Conservation (phyloP, 106 monocot genomes). For the Allium fistulosum region DNA sequence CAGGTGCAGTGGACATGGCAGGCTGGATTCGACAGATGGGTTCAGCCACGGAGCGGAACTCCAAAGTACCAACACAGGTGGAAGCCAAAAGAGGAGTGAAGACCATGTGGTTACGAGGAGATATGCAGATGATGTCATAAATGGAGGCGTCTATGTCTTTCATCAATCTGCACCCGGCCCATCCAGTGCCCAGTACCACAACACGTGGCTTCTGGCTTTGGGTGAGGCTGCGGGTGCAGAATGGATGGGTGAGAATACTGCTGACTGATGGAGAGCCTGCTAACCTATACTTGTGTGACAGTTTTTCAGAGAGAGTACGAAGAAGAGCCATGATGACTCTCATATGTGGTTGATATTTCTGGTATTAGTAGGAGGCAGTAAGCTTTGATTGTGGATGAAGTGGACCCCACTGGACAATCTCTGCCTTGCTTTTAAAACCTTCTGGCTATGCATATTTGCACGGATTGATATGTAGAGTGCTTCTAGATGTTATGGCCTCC, state of each 20-base stretch:
- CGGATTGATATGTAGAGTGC: too few relatives aligned
- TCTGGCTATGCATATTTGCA: too few relatives aligned
- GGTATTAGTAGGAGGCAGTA: too few relatives aligned
- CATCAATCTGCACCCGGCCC: constrained; percentile 90
- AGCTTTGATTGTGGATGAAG: too few relatives aligned
- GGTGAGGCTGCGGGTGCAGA: constrained; percentile 21
- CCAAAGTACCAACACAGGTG: constrained; percentile 96
- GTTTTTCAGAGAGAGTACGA: background rate
- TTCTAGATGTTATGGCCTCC: too few relatives aligned
- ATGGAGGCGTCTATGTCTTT: constrained; percentile 70
- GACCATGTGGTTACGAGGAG: constrained; percentile 96
- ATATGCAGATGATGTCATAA: constrained; percentile 94
- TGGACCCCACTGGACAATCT: too few relatives aligned
- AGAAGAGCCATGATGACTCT: background rate
- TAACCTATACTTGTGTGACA: background rate
- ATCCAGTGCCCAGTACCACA: constrained; percentile 86
- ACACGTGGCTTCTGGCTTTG: constrained; percentile 57
- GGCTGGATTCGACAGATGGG: constrained; percentile 77
- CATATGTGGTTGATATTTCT: too few relatives aligned
- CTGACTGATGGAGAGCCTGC: background rate
- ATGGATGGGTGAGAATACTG: constrained; percentile 8
- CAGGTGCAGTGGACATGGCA: constrained; percentile 52
- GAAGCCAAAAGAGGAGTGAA: constrained; percentile 96
- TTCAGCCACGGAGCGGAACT: constrained; percentile 94
- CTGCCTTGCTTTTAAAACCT: too few relatives aligned